These are phyloP conservation scores for Ogataea salicorniae DNA, from an alignment of 805 yeast genomes.

Conservation along the genomic window DNA sequence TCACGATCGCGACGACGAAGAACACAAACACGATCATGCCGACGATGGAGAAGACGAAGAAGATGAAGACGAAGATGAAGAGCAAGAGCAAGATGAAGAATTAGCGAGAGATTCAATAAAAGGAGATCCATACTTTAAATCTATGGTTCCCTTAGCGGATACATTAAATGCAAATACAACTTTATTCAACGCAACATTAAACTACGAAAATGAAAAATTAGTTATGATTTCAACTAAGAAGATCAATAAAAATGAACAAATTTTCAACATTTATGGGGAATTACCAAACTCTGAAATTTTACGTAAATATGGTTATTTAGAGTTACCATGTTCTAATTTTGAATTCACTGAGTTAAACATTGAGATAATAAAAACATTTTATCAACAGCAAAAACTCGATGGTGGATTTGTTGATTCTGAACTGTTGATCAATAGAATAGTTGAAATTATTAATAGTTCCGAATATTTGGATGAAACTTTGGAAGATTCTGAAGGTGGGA, in stretches of 20 bases:
- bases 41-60: slow-evolving; percentile 23
- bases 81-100: slow-evolving; percentile 17
- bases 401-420: slow-evolving; percentile 15
- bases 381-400: slow-evolving; percentile 25
- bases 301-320: slow-evolving; percentile 90
- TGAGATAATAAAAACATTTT: slow-evolving; percentile 34
- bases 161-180: slow-evolving; percentile 81
- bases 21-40: slow-evolving; percentile 21
- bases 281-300: slow-evolving; percentile 87
- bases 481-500: slow-evolving; percentile 29
- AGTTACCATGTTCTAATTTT: slow-evolving; percentile 57
- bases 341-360: slow-evolving; percentile 79
- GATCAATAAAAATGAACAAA: slow-evolving; percentile 64
- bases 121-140: slow-evolving; percentile 45
- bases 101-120: slow-evolving; percentile 22
- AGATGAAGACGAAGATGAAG: slow-evolving; percentile 13
- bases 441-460: slow-evolving; percentile 33
- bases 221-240: slow-evolving; percentile 66
- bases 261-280: slow-evolving; percentile 86
- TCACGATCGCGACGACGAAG: slow-evolving; percentile 33
- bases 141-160: slow-evolving; percentile 94
- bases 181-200: slow-evolving; percentile 67
- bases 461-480: slow-evolving; percentile 30
- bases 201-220: slow-evolving; percentile 43
- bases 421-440: slow-evolving; percentile 30